Base-by-base conservation (phyloP, 352 stramenopile genomes). In the Phytophthora sp. region DNA sequence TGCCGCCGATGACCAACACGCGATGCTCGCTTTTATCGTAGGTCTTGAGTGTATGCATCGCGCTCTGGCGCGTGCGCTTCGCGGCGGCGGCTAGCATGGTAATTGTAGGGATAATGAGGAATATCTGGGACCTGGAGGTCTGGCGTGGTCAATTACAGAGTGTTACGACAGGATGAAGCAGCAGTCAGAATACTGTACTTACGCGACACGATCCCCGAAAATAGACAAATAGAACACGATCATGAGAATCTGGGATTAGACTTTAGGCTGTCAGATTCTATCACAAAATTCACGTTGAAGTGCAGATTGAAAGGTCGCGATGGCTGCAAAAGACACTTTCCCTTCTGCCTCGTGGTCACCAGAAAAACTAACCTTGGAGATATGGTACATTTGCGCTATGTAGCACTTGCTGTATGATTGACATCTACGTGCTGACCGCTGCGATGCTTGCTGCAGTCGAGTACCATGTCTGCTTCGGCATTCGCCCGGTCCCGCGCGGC, bases 1-100 rank as follows among this genome's bases (percentile, higher is more conserved):
- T 96, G 52, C 91, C 91, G 33, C 89, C 89, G n/a, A 97, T 73
- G 46, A 97, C 80, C 21, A 97, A 82, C 52, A 97, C 69, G 9
- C 59, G 60, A 66, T 94, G 87, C 77, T 93, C 86, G 59, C 77
- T 80, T 63, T 82, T 84, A 58, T 87, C 76, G 63, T 87, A 89
- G 2, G 78, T 64, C 67, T 77, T 80, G 31, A 77, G 70, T 38
- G 66, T 66, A 42, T 69, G 57, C 39, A 72, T 49, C 11, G 76
- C 50, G 27, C 46, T 69, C 58, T 62, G 38, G n/a, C 67, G 71
- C 50, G 80, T 69, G 20, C 41, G 68, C 23, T 68, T 45, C 30
- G 53, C 54, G 27, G 54, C 36, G 12, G 69, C 55, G 7, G 42
- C 29, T 12, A 77, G 36, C 55, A 71, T 73, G 9, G 49, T n/a